These are phyloP conservation scores for Amanita rubescens DNA, from an alignment of 768 basidiomycete genomes.

Conservation along the genomic window DNA sequence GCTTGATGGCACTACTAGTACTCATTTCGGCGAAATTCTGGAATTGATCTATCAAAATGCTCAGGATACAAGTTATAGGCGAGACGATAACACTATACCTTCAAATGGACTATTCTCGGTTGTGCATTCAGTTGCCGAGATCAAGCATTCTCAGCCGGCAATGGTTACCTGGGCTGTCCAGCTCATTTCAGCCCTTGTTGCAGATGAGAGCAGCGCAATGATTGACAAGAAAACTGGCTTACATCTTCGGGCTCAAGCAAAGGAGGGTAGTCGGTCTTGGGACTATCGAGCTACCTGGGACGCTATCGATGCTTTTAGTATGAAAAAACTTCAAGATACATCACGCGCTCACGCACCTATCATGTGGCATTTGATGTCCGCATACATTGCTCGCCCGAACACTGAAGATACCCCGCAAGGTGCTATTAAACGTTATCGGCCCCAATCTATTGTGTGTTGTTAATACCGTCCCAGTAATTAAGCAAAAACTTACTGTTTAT, in stretches of 20 bases:
- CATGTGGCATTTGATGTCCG: constrained; percentile 8
- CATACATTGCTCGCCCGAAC: constrained; percentile 5
- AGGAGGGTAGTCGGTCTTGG: neutral
- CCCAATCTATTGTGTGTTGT: neutral
- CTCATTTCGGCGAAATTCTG: neutral
- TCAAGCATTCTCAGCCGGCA: constrained; percentile 11
- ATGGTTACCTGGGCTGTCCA: constrained; percentile 11
- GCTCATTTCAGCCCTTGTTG: constrained; percentile 4
- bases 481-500: neutral
- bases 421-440: neutral
- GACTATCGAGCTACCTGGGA: constrained; percentile 8
- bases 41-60: neutral
- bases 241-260: constrained; percentile 7
- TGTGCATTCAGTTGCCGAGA: neutral
- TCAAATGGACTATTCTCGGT: neutral
- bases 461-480: neutral
- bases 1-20: neutral
- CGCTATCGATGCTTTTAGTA: constrained; percentile 9
- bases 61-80: neutral
- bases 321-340: constrained; percentile 10
- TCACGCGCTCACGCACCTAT: constrained; percentile 6
- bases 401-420: constrained; percentile 1
- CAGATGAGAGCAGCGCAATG: constrained; percentile 7
- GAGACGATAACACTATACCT: neutral
- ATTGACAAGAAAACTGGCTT: constrained; percentile 5